phyloP scores from a whole-genome alignment of 2,329 filamentous ascomycete genomes.

The Cryphonectria carpinicola region DNA sequence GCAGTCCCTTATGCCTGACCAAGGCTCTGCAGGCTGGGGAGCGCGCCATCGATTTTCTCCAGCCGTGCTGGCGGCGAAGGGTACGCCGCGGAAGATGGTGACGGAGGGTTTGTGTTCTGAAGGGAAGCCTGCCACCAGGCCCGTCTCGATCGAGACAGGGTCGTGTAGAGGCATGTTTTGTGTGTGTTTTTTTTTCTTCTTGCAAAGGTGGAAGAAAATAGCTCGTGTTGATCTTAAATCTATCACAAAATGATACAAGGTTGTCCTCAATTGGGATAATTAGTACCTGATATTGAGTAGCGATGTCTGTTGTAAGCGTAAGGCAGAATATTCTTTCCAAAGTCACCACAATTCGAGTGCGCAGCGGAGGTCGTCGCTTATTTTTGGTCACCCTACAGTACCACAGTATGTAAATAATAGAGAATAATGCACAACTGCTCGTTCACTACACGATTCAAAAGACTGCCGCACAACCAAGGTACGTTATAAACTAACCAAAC shows the following conservation, averaged over 20 bases:
- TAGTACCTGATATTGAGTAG: background rate
- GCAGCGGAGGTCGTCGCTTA: background rate
- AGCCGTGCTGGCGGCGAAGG: conserved; percentile 44
- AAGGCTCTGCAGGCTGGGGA: conserved; percentile 33
- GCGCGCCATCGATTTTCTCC: conserved; percentile 43
- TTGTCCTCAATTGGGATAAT: background rate
- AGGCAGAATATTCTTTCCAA: background rate
- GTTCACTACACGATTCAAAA: background rate
- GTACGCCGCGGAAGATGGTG: conserved; percentile 44
- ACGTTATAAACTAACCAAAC: background rate
- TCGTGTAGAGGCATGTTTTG: background rate
- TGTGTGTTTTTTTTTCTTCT: no score
- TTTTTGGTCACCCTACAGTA: background rate
- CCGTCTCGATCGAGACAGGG: conserved; percentile 4
- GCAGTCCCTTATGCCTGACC: conserved; percentile 28
- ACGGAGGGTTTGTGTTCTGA: background rate
- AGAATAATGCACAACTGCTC: no score
- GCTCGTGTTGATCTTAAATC: background rate
- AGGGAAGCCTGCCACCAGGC: background rate
- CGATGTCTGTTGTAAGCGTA: background rate
- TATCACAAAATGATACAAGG: background rate
- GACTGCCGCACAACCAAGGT: no score
- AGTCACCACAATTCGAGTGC: background rate
- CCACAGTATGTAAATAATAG: no score
- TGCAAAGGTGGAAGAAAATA: background rate